These are phyloP conservation scores for Plasmodiophora brassicae DNA, from an alignment of 208 protist species.

Conservation along the genomic window DNA sequence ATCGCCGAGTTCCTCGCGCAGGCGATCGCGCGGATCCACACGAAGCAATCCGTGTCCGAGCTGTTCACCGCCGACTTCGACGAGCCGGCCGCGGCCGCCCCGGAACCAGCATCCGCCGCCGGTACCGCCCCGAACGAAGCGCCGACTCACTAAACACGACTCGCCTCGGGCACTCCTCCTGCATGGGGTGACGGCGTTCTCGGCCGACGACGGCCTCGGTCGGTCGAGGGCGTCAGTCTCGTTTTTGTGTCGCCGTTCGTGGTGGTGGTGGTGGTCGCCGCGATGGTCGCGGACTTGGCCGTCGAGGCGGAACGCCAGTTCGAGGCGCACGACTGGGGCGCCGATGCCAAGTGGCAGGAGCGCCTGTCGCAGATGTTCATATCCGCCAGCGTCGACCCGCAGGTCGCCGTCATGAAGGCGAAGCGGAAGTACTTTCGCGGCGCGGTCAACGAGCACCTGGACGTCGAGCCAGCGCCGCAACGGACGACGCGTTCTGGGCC, in stretches of 20 bases:
- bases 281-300: too few relatives aligned
- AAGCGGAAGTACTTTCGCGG: not conserved
- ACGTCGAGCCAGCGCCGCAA: not conserved
- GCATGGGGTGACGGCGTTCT: too few relatives aligned
- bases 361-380: not conserved
- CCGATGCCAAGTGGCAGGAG: not conserved
- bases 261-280: too few relatives aligned
- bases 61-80: constrained; percentile 19
- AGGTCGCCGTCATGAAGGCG: not conserved
- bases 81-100: not conserved
- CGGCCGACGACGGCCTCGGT: too few relatives aligned
- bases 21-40: constrained; percentile 41
- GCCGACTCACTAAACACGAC: too few relatives aligned
- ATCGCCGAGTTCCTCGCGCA: constrained; percentile 38
- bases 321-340: not conserved
- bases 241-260: too few relatives aligned
- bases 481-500: not conserved
- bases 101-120: too few relatives aligned
- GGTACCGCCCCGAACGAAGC: too few relatives aligned
- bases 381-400: not conserved
- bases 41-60: constrained; percentile 38
- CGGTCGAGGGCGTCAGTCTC: too few relatives aligned
- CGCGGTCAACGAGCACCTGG: not conserved
- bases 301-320: not conserved
- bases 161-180: too few relatives aligned